Evolutionary conservation across 352 stramenopile genomes (phyloP).

Genomic region (Phytophthora tubulina): DNA sequence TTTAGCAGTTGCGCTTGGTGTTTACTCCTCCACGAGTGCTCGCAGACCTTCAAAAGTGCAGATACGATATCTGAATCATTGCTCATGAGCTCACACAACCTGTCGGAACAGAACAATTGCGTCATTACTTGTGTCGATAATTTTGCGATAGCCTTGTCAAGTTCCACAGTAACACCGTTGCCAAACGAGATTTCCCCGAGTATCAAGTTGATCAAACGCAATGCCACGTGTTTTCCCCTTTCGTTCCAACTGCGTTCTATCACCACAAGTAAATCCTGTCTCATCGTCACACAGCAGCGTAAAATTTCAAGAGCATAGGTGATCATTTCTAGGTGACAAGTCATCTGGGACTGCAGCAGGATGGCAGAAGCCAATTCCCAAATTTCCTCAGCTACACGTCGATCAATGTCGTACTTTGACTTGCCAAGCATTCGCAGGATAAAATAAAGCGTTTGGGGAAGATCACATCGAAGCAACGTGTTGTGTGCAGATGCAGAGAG

Average conservation of each 20-base stretch:
- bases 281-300: not conserved
- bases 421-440: constrained; percentile 14
- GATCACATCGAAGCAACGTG: constrained; percentile 4
- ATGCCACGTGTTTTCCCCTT: constrained; percentile 10
- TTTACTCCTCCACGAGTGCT: not conserved
- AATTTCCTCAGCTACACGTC: not conserved
- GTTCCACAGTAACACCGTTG: not conserved
- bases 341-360: constrained; percentile 2
- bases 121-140: constrained; percentile 6
- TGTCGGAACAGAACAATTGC: constrained; percentile 5
- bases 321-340: not conserved
- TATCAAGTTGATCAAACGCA: constrained; percentile 13
- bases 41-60: not conserved
- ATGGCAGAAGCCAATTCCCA: constrained; percentile 14
- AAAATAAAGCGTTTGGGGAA: constrained; percentile 5
- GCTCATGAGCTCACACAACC: constrained; percentile 3
- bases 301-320: constrained; percentile 13
- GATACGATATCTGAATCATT: constrained; percentile 10
- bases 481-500: not conserved
- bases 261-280: not conserved
- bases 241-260: constrained; percentile 12
- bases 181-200: not conserved
- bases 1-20: constrained; percentile 14
- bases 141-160: not conserved
- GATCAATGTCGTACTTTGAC: not conserved